Evolutionary conservation across 345 rosid genomes (phyloP), one percentile per base, ranked within the genome.

Genomic region (Melaleuca alternifolia): DNA sequence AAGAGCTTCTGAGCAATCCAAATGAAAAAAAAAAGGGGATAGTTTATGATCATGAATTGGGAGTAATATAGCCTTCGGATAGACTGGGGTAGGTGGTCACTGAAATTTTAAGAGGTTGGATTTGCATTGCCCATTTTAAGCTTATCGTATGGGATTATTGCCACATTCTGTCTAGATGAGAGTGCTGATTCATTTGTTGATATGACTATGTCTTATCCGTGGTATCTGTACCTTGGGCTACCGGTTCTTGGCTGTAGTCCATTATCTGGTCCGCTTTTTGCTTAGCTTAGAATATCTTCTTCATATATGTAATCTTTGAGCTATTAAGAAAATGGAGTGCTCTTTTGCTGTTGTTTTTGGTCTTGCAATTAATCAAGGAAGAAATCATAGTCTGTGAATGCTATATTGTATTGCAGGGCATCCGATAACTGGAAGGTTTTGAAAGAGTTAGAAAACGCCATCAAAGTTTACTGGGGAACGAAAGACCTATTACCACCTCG

Each of bases 401-500:
- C 71, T 30, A 30, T 24, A 44, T 37, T 50, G 16, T 53, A 10
- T 48, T 50, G 3, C 90, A 97, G 99, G 95, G 97, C 98, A 82
- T 90, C 92, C 87, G 91, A 92, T 85, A 97, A 97, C 87, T 97
- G 99, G 98, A 95, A 93, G 89, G 93, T 95, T 82, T 88, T 97
- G 91, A 93, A 95, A 92, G 98, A 93, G 93, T 93, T 97, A 81
- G 98, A 96, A 92, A 93, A 92, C 90, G 99, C 99, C 6, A 89
- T 93, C 83, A 90, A 93, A 90, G 95, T 96, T 79, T 96, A 96
- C 51, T 94, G 99, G 98, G 89, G 88, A 51, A 90, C 95, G 13
- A 97, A 94, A 89, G 98, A 97, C 90, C 93, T 95, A 71, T 88
- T 95, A 89, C 99, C 99, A 37, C 99, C 99, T 86, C 91, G 98